Base-by-base conservation (phyloP, 805 yeast genomes). In the Metschnikowia cerradonensis region DNA sequence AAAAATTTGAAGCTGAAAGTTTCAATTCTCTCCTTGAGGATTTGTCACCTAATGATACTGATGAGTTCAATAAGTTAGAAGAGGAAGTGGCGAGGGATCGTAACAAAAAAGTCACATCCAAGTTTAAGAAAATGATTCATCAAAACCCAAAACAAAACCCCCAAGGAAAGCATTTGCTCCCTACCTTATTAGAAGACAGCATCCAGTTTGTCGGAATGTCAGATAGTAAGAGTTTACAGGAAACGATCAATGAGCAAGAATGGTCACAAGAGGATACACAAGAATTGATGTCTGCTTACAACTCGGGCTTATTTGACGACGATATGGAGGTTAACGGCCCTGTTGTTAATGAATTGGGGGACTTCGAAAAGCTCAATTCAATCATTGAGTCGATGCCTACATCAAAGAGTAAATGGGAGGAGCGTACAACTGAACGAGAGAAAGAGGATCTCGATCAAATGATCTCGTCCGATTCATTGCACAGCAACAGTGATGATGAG, bases 211-310 rank as follows among this genome's bases (percentile, higher is more conserved):
- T 26, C 20, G 20, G 15, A 15, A 33, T 26, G 11, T 11, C 34
- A 30, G 8, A 15, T 40, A 30, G 20, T 17, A 40, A 30, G 13
- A 6, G 15, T 15, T 15, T 15, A 10, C 26, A 20, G 7, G 20
- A 40, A 30, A 20, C 11, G 20, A n/a, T n/a, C 33, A 11, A 14
- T 42, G 20, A 32, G 8, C 45, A 19, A 19, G 14, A 42, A 10
- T 20, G n/a, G 22, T 33, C 31, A 30, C 75, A 73, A 22, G 70
- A 70, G 17, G 78, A 81, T 56, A 50, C 78, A 55, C 85, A 81
- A 45, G 73, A 78, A 3, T 78, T 83, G 84, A 86, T 81, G 0
- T 72, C 75, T 47, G 86, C 86, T 0, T 84, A 84, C 55, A 67
- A 73, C n/a, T 56, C 73, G 20, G 88, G 88, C 1, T 63, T 78